Evolutionary conservation across 176 grass and related monocot genomes (phyloP).

Genomic region (Oryza coarctata): DNA sequence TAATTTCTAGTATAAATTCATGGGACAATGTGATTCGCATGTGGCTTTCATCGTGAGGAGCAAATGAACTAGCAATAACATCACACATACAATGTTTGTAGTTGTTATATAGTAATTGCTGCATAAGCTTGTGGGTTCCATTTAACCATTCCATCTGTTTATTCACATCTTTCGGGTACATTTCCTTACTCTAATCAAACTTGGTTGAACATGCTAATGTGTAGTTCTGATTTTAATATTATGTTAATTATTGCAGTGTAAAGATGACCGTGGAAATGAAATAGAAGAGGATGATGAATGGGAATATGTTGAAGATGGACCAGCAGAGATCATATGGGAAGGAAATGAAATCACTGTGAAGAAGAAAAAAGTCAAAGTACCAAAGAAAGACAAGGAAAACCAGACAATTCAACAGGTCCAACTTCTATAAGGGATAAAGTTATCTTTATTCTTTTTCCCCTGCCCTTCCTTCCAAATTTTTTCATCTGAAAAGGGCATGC

Average conservation of each 20-base stretch:
- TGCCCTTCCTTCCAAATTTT: conserved; percentile 16
- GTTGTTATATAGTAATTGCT: not conserved
- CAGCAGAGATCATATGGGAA: conserved; percentile 91
- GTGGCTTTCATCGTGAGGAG: not conserved
- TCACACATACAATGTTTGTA: not conserved
- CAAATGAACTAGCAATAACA: not conserved
- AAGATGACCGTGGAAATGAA: conserved; percentile 42
- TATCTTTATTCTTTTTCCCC: not conserved
- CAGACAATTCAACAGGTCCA: conserved; percentile 49
- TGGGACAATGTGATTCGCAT: not conserved
- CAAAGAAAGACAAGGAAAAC: conserved; percentile 55
- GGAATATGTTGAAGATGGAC: conserved; percentile 90
- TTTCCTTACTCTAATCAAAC: not conserved
- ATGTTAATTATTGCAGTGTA: conserved; percentile 42
- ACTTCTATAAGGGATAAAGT: conserved; percentile 16
- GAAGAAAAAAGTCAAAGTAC: conserved; percentile 85
- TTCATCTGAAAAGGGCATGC: conserved; percentile 17
- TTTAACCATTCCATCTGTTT: not conserved
- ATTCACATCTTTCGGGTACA: not conserved
- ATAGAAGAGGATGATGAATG: conserved; percentile 60
- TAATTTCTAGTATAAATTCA: not conserved
- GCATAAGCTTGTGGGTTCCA: not conserved
- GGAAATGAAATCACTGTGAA: conserved; percentile 97
- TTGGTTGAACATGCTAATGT: not conserved
- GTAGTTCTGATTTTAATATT: conserved; percentile 1